phyloP scores from a whole-genome alignment of 805 yeast species.

The Zygoascus flipseniorum region DNA sequence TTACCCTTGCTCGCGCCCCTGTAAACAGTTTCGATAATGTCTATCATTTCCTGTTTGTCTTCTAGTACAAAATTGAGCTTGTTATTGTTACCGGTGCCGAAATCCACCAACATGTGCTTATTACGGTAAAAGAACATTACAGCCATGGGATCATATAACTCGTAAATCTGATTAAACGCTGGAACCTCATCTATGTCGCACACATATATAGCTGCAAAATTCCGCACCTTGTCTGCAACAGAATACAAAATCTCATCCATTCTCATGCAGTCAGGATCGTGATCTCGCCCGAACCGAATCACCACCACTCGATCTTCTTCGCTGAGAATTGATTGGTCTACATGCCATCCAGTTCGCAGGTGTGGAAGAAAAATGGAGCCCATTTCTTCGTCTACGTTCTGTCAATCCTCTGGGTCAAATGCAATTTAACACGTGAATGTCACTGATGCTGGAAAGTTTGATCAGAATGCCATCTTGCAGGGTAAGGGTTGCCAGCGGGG shows the following conservation, averaged over 20 bases:
- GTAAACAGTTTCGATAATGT: constrained; percentile 80
- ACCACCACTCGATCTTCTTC: constrained; percentile 87
- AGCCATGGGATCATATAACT: constrained; percentile 80
- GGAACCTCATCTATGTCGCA: constrained; percentile 87
- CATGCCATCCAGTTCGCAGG: constrained; percentile 86
- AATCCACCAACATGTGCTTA: constrained; percentile 95
- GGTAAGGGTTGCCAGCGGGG: constrained; percentile 29
- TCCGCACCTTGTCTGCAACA: constrained; percentile 73
- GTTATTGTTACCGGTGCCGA: constrained; percentile 96
- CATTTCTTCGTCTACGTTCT: constrained; percentile 33
- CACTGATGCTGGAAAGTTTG: constrained; percentile 8
- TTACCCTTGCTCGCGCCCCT: constrained; percentile 90
- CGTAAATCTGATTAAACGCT: constrained; percentile 87
- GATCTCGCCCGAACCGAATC: constrained; percentile 78
- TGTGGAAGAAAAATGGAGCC: constrained; percentile 80
- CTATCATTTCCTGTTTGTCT: constrained; percentile 83
- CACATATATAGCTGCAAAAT: constrained; percentile 79
- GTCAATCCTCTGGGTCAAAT: too few relatives aligned
- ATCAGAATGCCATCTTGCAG: constrained; percentile 82
- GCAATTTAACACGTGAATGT: neutral
- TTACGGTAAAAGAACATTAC: constrained; percentile 90
- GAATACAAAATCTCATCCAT: constrained; percentile 83
- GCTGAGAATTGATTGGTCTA: constrained; percentile 86
- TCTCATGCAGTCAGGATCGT: constrained; percentile 68
- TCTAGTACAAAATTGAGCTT: constrained; percentile 74